phyloP scores from a whole-genome alignment of 768 basidiomycete species.

The Suillus luteus region DNA sequence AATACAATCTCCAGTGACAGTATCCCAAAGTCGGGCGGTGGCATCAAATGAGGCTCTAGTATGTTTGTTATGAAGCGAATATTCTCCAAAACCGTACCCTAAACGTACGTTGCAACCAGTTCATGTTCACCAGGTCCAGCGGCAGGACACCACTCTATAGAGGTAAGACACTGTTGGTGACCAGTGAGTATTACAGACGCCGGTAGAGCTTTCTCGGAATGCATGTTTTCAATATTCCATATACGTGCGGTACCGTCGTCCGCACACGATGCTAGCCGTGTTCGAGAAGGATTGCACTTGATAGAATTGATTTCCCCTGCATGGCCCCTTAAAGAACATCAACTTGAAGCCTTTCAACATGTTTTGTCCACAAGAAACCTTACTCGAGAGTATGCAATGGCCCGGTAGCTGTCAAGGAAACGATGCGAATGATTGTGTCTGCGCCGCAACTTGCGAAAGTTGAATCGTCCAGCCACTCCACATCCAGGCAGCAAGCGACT shows the following conservation, averaged over 20 bases:
- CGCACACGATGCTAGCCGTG: constrained; percentile 76
- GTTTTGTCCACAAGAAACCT: constrained; percentile 27
- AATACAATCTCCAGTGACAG: constrained; percentile 72
- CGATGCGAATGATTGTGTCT: constrained; percentile 62
- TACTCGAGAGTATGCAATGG: constrained; percentile 67
- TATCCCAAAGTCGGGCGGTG: constrained; percentile 83
- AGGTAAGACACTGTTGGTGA: constrained; percentile 65
- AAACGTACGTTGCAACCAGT: constrained; percentile 68
- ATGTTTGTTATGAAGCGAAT: not conserved
- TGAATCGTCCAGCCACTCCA: constrained; percentile 75
- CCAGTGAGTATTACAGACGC: constrained; percentile 51
- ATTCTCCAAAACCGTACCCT: not conserved
- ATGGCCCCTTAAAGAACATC: constrained; percentile 56
- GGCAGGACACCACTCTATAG: constrained; percentile 69
- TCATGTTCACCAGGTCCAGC: constrained; percentile 52
- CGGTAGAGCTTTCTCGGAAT: constrained; percentile 26
- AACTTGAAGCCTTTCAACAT: constrained; percentile 3
- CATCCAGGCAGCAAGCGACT: constrained; percentile 76
- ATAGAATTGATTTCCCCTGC: constrained; percentile 78
- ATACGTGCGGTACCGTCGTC: constrained; percentile 79
- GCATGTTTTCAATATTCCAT: constrained; percentile 63
- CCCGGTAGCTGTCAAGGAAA: constrained; percentile 51
- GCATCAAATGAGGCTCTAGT: constrained; percentile 77
- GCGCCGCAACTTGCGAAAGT: constrained; percentile 76
- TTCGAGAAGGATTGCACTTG: constrained; percentile 64